Percentiles rank a stretch among this genome's conserved stretches.
phyloP scores from a whole-genome alignment of 1,139 yeast genomes.

The Casaregolazyma suthepensis region DNA sequence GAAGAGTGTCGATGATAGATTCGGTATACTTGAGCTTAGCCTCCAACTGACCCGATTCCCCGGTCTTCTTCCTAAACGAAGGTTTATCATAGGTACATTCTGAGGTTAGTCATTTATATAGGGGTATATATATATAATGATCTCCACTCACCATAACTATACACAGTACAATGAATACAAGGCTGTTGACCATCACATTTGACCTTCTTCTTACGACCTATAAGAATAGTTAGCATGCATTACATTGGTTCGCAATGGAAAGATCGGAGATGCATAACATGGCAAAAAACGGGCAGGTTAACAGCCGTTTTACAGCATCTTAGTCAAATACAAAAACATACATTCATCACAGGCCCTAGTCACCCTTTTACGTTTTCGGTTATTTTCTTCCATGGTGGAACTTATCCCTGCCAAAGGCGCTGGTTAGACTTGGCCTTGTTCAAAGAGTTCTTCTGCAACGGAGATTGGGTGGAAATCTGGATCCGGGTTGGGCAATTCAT shows the following conservation, averaged over 20 bases:
- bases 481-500: not conserved
- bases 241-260: not conserved
- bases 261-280: not conserved
- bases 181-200: conserved; percentile 86
- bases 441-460: not conserved
- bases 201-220: conserved; percentile 56
- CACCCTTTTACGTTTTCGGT: conserved; percentile 63
- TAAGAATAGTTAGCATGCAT: conserved; percentile 1
- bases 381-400: not conserved
- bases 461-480: not conserved
- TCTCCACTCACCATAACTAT: conserved; percentile 59
- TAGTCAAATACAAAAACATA: conserved; percentile 28
- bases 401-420: not conserved
- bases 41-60: conserved; percentile 35
- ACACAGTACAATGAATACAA: conserved; percentile 85
- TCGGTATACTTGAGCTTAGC: conserved; percentile 34
- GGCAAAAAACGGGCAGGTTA: not conserved
- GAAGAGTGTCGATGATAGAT: conserved; percentile 37
- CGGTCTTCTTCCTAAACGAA: conserved; percentile 49
- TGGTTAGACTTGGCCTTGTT: not conserved
- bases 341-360: conserved; percentile 83
- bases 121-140: too few species aligned
- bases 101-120: conserved; percentile 12
- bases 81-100: conserved; percentile 73
- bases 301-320: not conserved